Percentiles rank a stretch among this genome's conserved stretches.
phyloP scores from a whole-genome alignment of 257 asterid genomes.

The Jacaranda copaia region DNA sequence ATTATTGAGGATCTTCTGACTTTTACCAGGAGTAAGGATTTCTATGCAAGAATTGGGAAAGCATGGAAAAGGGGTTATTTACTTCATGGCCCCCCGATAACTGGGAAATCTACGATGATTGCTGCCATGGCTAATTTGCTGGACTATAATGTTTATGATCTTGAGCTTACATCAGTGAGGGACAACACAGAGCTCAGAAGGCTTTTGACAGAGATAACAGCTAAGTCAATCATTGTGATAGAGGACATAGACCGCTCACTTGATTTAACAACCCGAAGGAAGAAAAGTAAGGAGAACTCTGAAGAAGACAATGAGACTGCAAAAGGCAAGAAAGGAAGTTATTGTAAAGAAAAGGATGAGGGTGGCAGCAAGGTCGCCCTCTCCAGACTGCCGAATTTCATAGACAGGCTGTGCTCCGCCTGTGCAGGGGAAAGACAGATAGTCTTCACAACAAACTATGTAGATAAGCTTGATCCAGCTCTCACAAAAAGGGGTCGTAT shows the following conservation, averaged over 20 bases:
- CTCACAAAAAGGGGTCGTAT: slow-evolving; percentile 48
- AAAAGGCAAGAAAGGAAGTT: slow-evolving; percentile 15
- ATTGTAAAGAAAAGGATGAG: slow-evolving; percentile 41
- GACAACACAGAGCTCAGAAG: slow-evolving; percentile 44
- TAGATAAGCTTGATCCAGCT: slow-evolving; percentile 48
- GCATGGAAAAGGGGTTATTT: slow-evolving; percentile 56
- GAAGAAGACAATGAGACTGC: slow-evolving; percentile 29
- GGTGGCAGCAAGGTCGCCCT: slow-evolving; percentile 46
- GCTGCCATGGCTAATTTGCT: slow-evolving; percentile 57
- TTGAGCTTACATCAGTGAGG: slow-evolving; percentile 49
- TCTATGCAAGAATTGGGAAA: slow-evolving; percentile 51
- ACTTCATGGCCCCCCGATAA: slow-evolving; percentile 50
- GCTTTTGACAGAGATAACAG: slow-evolving; percentile 47
- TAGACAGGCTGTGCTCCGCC: slow-evolving; percentile 48
- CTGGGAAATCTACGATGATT: slow-evolving; percentile 52
- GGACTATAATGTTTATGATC: slow-evolving; percentile 48
- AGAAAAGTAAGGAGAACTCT: slow-evolving; percentile 35
- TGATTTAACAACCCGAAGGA: slow-evolving; percentile 43
- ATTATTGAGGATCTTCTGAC: slow-evolving; percentile 45
- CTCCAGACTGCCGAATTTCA: slow-evolving; percentile 49
- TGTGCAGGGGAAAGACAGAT: slow-evolving; percentile 50
- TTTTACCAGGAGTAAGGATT: slow-evolving; percentile 46
- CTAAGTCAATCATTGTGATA: slow-evolving; percentile 49
- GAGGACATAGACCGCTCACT: slow-evolving; percentile 57
- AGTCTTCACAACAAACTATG: slow-evolving; percentile 47